Evolutionary conservation across 495 filamentous ascomycete genomes (phyloP).

Genomic region (Clohesyomyces aquaticus): DNA sequence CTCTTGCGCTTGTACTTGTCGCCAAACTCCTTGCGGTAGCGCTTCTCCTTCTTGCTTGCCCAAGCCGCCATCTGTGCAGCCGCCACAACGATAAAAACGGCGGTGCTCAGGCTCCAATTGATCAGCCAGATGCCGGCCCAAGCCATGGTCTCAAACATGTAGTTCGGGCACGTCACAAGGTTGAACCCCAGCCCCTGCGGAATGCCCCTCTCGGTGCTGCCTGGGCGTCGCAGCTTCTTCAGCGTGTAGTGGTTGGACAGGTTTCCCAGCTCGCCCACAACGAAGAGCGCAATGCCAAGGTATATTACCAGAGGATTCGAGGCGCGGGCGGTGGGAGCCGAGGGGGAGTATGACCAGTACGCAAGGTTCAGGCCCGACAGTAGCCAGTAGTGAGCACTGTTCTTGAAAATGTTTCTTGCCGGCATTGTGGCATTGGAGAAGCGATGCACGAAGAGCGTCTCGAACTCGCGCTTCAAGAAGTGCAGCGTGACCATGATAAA

Average conservation of each 20-base stretch:
- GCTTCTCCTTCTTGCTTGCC: slow-evolving; percentile 90
- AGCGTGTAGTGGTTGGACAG: slow-evolving; percentile 76
- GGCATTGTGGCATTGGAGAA: slow-evolving; percentile 96
- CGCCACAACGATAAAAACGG: slow-evolving; percentile 71
- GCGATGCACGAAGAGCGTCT: slow-evolving; percentile 92
- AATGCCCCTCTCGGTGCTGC: slow-evolving; percentile 83
- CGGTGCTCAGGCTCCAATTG: slow-evolving; percentile 73
- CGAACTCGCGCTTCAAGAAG: slow-evolving; percentile 93
- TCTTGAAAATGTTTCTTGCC: slow-evolving; percentile 82
- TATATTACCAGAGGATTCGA: slow-evolving; percentile 58
- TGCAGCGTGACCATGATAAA: slow-evolving; percentile 74
- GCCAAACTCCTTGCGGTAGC: slow-evolving; percentile 86
- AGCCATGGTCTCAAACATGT: slow-evolving; percentile 85
- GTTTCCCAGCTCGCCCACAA: slow-evolving; percentile 78
- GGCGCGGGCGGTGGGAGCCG: slow-evolving; percentile 58
- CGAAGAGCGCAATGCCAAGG: slow-evolving; percentile 68
- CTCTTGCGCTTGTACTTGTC: slow-evolving; percentile 90
- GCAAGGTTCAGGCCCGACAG: slow-evolving; percentile 80
- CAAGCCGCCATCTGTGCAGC: slow-evolving; percentile 77
- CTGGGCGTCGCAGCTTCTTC: slow-evolving; percentile 72
- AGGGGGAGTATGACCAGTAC: slow-evolving; percentile 81
- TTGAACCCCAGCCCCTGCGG: slow-evolving; percentile 84
- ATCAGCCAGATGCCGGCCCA: slow-evolving; percentile 80
- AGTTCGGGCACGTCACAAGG: slow-evolving; percentile 93
- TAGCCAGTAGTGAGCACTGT: slow-evolving; percentile 88